These are phyloP conservation scores for Eucalyptus guilfoylei DNA, from an alignment of 345 rosid genomes.

Conservation along the genomic window DNA sequence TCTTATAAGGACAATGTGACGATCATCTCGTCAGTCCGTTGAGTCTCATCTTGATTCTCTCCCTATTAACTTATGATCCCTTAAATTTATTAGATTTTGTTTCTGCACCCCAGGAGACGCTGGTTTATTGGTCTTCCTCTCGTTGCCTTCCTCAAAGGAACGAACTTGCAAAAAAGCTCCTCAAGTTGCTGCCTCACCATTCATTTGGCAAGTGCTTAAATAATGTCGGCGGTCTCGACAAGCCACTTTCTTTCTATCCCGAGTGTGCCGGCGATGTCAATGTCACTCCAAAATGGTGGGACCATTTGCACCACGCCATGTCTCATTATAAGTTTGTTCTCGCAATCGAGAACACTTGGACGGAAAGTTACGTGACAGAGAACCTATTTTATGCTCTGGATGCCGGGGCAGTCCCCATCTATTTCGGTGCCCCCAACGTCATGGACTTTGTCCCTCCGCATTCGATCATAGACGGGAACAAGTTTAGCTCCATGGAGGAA, in stretches of 20 bases:
- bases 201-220: constrained; percentile 93
- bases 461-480: constrained; percentile 75
- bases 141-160: constrained; percentile 73
- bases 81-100: too few species aligned
- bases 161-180: constrained; percentile 46
- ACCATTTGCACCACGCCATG: constrained; percentile 83
- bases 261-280: constrained; percentile 41
- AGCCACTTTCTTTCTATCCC: constrained; percentile 62
- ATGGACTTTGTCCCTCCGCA: constrained; percentile 75
- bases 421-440: constrained; percentile 81
- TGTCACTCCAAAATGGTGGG: constrained; percentile 63
- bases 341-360: constrained; percentile 74
- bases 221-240: constrained; percentile 67
- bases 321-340: constrained; percentile 92
- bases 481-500: constrained; percentile 54
- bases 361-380: constrained; percentile 85
- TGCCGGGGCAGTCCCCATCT: constrained; percentile 70
- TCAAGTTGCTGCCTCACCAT: constrained; percentile 60
- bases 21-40: background rate
- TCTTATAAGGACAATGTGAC: constrained; percentile 52
- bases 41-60: too few species aligned
- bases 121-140: constrained; percentile 92
- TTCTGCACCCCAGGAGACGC: constrained; percentile 29
- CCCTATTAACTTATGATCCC: too few species aligned
- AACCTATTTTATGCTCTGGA: constrained; percentile 86